A percentile compares a stretch with the other conserved stretches of the same genome.
Evolutionary conservation across 345 rosid species (phyloP).

Genomic region (Eucalyptus coolabah): DNA sequence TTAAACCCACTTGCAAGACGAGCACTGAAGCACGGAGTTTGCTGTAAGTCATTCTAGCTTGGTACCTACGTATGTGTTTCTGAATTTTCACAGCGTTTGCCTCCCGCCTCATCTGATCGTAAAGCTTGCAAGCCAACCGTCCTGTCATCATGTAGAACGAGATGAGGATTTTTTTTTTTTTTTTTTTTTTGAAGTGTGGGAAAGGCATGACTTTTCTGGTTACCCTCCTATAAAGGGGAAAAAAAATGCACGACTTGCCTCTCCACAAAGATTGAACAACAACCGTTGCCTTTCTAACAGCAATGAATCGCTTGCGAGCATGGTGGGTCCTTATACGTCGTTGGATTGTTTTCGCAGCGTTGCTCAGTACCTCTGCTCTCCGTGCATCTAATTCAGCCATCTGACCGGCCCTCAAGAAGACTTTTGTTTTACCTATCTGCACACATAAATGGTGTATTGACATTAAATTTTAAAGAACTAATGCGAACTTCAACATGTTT

Average conservation of each 20-base stretch:
- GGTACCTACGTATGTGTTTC: background rate
- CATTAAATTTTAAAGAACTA: background rate
- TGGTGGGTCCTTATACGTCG: conserved; percentile 57
- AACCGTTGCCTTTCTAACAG: conserved; percentile 51
- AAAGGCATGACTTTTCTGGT: background rate
- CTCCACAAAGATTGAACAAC: conserved; percentile 8
- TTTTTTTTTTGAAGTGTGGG: background rate
- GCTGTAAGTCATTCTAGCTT: background rate
- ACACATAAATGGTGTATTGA: background rate
- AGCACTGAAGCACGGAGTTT: conserved; percentile 1
- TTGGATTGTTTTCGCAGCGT: conserved; percentile 82
- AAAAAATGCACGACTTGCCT: background rate
- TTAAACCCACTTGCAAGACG: conserved; percentile 4
- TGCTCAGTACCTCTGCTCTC: conserved; percentile 69
- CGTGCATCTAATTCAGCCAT: conserved; percentile 97
- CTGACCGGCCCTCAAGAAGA: conserved; percentile 95
- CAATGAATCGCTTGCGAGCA: conserved; percentile 60
- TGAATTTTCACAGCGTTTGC: conserved; percentile 6
- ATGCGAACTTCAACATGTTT: background rate
- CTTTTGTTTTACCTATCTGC: conserved; percentile 94
- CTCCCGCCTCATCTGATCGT: background rate
- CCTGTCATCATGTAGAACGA: background rate
- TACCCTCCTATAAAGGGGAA: background rate
- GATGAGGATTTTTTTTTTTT: background rate
- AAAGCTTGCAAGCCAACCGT: conserved; percentile 4